Evolutionary conservation across 73 alveolate genomes (phyloP).

Genomic region (Diophrys appendiculata): DNA sequence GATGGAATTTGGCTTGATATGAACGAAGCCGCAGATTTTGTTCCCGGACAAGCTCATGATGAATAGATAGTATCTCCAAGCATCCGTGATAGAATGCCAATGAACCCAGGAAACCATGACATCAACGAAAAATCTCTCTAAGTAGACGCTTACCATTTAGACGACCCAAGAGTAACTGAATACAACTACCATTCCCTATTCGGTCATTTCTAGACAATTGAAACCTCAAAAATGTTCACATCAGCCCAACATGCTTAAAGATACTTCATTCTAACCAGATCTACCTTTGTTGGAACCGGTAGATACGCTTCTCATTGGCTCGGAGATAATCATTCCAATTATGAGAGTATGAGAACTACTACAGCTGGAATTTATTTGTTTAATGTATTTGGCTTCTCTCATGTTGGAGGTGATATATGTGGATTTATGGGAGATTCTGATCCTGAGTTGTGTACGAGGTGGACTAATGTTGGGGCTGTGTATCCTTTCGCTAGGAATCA

Average conservation of each 20-base stretch:
- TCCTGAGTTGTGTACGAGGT: constrained; percentile 94
- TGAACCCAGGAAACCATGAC: not conserved
- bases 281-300: constrained; percentile 94
- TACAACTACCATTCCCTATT: constrained; percentile 78
- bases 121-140: not conserved
- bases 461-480: constrained; percentile 94
- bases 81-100: not conserved
- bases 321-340: constrained; percentile 94
- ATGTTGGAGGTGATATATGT: constrained; percentile 97
- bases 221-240: not conserved
- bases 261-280: constrained; percentile 91
- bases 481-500: constrained; percentile 98
- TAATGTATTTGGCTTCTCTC: constrained; percentile 95
- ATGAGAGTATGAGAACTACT: constrained; percentile 68
- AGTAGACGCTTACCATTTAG: constrained; percentile 73
- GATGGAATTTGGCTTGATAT: constrained; percentile 98
- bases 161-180: constrained; percentile 75
- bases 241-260: constrained; percentile 15
- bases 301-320: constrained; percentile 95
- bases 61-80: constrained; percentile 6
- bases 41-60: not conserved
- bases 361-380: constrained; percentile 70
- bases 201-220: not conserved
- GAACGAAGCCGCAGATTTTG: constrained; percentile 91
- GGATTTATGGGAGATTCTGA: constrained; percentile 94